Evolutionary conservation across 192 early-diverging fungal species (phyloP), one percentile per base, ranked within the genome.

Genomic region (Backusella parvicylindrica): DNA sequence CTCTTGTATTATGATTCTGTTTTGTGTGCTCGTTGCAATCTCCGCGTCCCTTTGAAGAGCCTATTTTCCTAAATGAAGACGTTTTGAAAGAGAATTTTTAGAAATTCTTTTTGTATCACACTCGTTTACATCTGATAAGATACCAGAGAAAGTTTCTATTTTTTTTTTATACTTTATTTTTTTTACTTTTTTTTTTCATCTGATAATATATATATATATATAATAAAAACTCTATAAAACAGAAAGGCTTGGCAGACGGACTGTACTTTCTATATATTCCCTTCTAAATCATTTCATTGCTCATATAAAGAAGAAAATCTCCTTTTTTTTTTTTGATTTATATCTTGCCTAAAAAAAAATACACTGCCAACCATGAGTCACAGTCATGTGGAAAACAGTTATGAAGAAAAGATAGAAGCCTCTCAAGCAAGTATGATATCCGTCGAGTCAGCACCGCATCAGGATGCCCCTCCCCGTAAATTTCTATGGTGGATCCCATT

Each of bases 401-500:
- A 49, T 56, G 35, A 60, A 33, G 32, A 72, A 30, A 41, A 72
- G 31, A 56, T 30, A 18, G 16, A 72, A n/a, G 50, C 50, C 11
- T 72, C 47, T 7, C 37, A 72, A 18, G 23, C 72, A n/a, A 64
- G 30, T 6, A 68, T 35, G 33, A 32, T 75, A 7, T 32, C 28
- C 2, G 18, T 68, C n/a, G 66, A 68, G 66, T 37, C 18, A 16
- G 12, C 36, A 53, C 49, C 30, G 28, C 33, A 35, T 18, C 36
- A 65, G n/a, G 30, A 47, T 2, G n/a, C 23, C 12, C 68, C 56
- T 49, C 69, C 64, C 26, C 75, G 76, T 53, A 77, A 78, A 40
- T 76, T 84, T 31, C 37, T 84, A n/a, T 70, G 83, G 74, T 36
- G 82, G 32, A 71, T 83, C 30, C 72, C 75, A 23, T 60, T 84